A percentile compares a stretch with the other conserved stretches of the same genome.
Evolutionary conservation across 768 basidiomycete genomes (phyloP).

Genomic region (Neoboletus subvelutipes): DNA sequence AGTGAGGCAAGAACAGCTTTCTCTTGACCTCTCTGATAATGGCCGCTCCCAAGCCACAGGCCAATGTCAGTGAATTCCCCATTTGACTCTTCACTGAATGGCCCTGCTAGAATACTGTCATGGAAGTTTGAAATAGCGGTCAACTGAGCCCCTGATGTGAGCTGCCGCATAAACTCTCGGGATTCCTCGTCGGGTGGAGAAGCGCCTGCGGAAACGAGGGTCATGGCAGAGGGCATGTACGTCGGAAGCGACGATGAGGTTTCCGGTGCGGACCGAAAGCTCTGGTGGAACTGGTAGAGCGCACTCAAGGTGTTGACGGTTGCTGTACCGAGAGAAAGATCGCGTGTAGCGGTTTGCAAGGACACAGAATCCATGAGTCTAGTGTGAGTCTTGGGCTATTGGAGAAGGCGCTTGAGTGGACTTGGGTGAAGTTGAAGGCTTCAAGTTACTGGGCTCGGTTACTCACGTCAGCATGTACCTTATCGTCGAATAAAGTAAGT

Average conservation of each 20-base stretch:
- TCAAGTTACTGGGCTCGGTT: slow-evolving; percentile 6
- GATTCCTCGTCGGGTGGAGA: slow-evolving; percentile 6
- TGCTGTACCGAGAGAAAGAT: neutral
- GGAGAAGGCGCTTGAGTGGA: neutral
- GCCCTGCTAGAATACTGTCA: slow-evolving; percentile 55
- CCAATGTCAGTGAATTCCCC: slow-evolving; percentile 57
- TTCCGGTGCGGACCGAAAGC: neutral
- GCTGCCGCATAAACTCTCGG: slow-evolving; percentile 17
- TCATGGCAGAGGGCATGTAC: slow-evolving; percentile 16
- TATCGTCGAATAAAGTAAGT: neutral
- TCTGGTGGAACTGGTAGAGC: slow-evolving; percentile 1
- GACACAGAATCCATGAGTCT: slow-evolving; percentile 3
- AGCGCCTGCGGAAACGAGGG: slow-evolving; percentile 7
- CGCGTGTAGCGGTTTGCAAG: slow-evolving; percentile 3
- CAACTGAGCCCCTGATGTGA: slow-evolving; percentile 40
- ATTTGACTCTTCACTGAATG: slow-evolving; percentile 45
- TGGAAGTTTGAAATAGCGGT: slow-evolving; percentile 40
- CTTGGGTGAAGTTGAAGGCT: neutral
- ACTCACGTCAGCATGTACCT: slow-evolving; percentile 6
- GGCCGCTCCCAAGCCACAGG: slow-evolving; percentile 49
- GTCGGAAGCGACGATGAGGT: slow-evolving; percentile 5
- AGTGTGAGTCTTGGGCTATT: too few species aligned
- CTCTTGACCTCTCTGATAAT: slow-evolving; percentile 32
- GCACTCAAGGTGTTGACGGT: slow-evolving; percentile 10
- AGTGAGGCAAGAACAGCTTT: slow-evolving; percentile 34